phyloP scores from a whole-genome alignment of 179 eudicot species.

The Drosera spatulata region DNA sequence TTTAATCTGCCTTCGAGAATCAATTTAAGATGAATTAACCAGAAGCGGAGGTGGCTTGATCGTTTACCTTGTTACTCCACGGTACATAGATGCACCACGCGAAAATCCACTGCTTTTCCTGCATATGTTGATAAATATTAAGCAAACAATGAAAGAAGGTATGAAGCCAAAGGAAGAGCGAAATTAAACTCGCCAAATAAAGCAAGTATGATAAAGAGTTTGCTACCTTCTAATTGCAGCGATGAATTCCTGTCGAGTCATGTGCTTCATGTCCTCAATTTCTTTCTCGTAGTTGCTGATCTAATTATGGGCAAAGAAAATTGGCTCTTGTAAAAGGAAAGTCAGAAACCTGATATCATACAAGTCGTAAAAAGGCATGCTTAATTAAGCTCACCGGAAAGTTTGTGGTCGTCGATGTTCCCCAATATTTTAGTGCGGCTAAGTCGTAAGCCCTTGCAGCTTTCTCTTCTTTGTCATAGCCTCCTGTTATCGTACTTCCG shows the following conservation, averaged over 20 bases:
- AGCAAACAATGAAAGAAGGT: not conserved
- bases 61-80: conserved; percentile 76
- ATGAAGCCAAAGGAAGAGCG: not conserved
- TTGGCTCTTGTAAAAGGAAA: not conserved
- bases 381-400: conserved; percentile 50
- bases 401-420: conserved; percentile 95
- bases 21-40: too few relatives aligned
- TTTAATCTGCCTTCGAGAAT: too few relatives aligned
- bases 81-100: conserved; percentile 17
- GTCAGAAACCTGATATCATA: not conserved
- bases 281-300: conserved; percentile 91
- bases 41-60: too few relatives aligned
- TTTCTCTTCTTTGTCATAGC: conserved; percentile 96
- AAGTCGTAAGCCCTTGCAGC: conserved; percentile 95
- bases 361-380: not conserved
- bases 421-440: conserved; percentile 96
- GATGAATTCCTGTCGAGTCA: conserved; percentile 95
- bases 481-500: conserved; percentile 33
- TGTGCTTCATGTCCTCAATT: conserved; percentile 88
- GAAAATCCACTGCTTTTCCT: conserved; percentile 96
- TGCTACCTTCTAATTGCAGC: conserved; percentile 91
- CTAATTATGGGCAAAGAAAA: conserved; percentile 12
- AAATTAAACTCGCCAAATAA: not conserved
- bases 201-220: too few relatives aligned
- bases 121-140: not conserved